Evolutionary conservation across 495 filamentous ascomycete species (phyloP).

Genomic region (Bacidia gigantensis): DNA sequence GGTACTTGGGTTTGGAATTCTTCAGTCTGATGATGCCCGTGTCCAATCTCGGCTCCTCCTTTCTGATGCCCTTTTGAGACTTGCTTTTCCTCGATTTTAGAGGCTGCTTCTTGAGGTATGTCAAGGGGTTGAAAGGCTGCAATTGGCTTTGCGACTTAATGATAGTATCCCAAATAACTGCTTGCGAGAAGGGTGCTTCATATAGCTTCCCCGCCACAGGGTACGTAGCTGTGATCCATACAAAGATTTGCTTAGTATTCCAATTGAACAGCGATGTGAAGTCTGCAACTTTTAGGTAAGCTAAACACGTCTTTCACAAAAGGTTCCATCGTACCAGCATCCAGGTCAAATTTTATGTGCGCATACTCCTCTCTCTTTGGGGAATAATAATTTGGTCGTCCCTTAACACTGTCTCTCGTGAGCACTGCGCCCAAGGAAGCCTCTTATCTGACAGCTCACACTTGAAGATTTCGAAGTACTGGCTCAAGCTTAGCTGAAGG

Average conservation of each 20-base stretch:
- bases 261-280: conserved; percentile 88
- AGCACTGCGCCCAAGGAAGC: background rate
- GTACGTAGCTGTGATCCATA: conserved; percentile 85
- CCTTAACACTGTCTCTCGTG: conserved; percentile 48
- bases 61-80: conserved; percentile 17
- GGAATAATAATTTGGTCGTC: conserved; percentile 87
- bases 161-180: conserved; percentile 91
- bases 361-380: conserved; percentile 88
- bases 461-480: conserved; percentile 60
- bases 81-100: conserved; percentile 14
- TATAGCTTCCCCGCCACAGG: conserved; percentile 35
- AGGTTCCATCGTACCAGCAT: conserved; percentile 39
- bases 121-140: conserved; percentile 28
- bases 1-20: conserved; percentile 82
- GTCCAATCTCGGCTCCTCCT: conserved; percentile 3
- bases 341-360: conserved; percentile 81
- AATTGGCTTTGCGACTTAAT: conserved; percentile 56
- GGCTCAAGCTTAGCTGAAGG: conserved; percentile 46
- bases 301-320: too few species aligned
- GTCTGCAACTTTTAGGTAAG: conserved; percentile 34
- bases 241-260: conserved; percentile 99
- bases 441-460: conserved; percentile 42
- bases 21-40: conserved; percentile 56
- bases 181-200: conserved; percentile 39
- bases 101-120: conserved; percentile 17